Base-by-base conservation (phyloP, 2,329 filamentous ascomycete genomes). In the Didymella keratinophila region DNA sequence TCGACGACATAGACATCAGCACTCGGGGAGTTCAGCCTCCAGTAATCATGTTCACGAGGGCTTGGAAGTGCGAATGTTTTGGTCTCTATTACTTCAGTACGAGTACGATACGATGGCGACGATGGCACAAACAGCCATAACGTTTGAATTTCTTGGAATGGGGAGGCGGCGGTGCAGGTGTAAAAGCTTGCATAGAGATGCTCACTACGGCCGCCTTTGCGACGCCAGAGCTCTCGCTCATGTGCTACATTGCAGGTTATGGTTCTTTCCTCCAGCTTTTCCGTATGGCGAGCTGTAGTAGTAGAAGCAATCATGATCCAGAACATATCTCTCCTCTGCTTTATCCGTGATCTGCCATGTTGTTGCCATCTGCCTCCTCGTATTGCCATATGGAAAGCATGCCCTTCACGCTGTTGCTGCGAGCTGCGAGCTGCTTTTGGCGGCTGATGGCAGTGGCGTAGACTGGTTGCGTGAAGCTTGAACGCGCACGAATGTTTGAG, bases 301-400 rank as follows among this genome's bases (percentile, higher is more conserved):
- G 67, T 59, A 73, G 73, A 72, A 63, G 63, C 54, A 72, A 72
- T 64, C 63, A 74, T 58, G 68, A 72, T 72, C 7, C 39, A 69
- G 56, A 66, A 60, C 28, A 43, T 42, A 14, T 39, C 14, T 18
- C n/a, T 49, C 14, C 37, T 20, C 23, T 34, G 16, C 18, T 4
- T 28, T 5, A 14, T 37, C 12, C 12, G 54, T 52, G 54, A 57
- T 21, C 27, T 30, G 11, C 20, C 20, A 43, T n/a, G 5, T 6
- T 41, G 14, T 46, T 2, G 9, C 21, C n/a, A 10, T 39, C n/a
- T 21, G 3, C 18, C 16, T 11, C 2, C 14, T 20, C 25, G 5
- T 27, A 3, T 23, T 1, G 6, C 14, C 12, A 18, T n/a, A n/a
- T n/a, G n/a, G n/a, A n/a, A n/a, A n/a, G 23, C 16, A 14, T 34